phyloP scores from a whole-genome alignment of 2,329 filamentous ascomycete genomes.

The Nemania bipapillata region DNA sequence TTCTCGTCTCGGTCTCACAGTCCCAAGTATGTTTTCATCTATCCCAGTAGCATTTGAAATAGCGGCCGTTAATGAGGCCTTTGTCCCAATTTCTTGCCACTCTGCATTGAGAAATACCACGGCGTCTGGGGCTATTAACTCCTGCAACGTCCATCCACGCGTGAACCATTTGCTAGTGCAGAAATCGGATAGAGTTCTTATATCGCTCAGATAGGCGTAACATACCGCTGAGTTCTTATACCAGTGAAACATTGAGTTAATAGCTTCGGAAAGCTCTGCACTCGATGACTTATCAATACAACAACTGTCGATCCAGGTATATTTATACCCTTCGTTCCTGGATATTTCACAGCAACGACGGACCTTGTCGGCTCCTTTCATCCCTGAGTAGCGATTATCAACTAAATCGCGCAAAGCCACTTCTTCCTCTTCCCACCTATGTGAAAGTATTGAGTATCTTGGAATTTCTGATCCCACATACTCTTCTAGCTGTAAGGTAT shows the following conservation, averaged over 20 bases:
- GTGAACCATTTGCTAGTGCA: no score
- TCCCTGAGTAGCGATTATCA: neutral
- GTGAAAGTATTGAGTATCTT: constrained; percentile 10
- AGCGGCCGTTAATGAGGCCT: no score
- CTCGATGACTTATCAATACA: constrained; percentile 6
- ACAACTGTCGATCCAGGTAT: constrained; percentile 8
- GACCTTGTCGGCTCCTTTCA: neutral
- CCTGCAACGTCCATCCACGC: no score
- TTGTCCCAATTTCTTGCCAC: neutral
- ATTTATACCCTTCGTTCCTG: neutral
- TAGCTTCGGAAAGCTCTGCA: neutral
- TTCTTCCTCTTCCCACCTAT: constrained; percentile 7
- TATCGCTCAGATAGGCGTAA: neutral
- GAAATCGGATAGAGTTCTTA: neutral
- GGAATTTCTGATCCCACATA: neutral
- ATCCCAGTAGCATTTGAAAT: no score
- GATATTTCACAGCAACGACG: neutral
- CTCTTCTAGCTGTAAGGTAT: neutral
- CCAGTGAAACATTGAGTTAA: constrained; percentile 1
- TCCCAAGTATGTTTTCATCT: no score
- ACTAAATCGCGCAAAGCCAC: neutral
- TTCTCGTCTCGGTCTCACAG: no score
- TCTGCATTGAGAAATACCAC: neutral
- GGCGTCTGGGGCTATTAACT: neutral
- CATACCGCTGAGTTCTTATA: neutral